These are phyloP conservation scores for Salvia sclarea DNA, from an alignment of 305 asterid genomes.

Conservation along the genomic window DNA sequence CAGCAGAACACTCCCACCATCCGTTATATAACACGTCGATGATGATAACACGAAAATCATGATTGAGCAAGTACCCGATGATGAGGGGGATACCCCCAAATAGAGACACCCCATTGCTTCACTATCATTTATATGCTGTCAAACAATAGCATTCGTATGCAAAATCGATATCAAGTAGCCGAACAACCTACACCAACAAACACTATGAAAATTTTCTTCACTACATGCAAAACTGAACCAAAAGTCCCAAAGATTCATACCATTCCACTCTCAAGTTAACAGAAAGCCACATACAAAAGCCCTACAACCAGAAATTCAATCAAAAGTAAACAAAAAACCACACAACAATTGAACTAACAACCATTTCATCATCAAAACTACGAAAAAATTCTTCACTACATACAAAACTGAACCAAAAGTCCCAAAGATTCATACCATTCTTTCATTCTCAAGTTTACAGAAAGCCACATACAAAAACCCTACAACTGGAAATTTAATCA, in stretches of 20 bases:
- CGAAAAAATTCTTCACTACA: background rate
- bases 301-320: background rate
- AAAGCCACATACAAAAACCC: background rate
- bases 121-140: background rate
- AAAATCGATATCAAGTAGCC: slow-evolving; percentile 11
- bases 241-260: background rate
- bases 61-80: background rate
- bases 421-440: background rate
- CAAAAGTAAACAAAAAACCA: background rate
- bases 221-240: background rate
- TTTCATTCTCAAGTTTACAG: background rate
- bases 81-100: background rate
- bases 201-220: background rate
- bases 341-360: background rate
- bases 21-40: background rate
- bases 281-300: background rate
- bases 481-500: background rate
- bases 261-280: background rate
- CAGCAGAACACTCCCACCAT: background rate
- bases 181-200: background rate
- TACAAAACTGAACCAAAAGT: background rate
- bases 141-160: background rate
- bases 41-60: background rate
- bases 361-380: no score
- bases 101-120: slow-evolving; percentile 3